Evolutionary conservation across 345 rosid species (phyloP), one percentile per base, ranked within the genome.

Genomic region (Hypericum androsaemum): DNA sequence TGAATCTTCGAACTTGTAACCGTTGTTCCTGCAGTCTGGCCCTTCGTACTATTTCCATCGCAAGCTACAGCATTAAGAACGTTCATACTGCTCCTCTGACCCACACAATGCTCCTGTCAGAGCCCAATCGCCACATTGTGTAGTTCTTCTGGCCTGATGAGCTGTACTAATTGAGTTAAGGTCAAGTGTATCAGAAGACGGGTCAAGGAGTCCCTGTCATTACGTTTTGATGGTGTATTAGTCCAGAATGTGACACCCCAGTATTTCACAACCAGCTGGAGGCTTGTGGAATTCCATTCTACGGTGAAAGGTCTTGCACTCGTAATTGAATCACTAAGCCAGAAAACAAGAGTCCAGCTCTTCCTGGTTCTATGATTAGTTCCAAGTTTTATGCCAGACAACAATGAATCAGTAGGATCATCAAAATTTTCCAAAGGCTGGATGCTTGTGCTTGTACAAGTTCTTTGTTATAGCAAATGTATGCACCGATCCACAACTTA

Each of bases 391-490:
- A 61, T 61, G 9, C 54, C 48, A 8, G 54, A 48, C 41, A 46
- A 14, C 46, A 53, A 37, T 0, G 65, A 43, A 10, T 61, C 59
- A 1, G 48, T 47, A 0, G 59, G 65, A 47, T 9, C 6, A 40
- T 61, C 59, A 47, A 53, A 61, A 28, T 59, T 61, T 47, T 53
- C n/a, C n/a, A n/a, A n/a, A n/a, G n/a, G n/a, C n/a, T n/a, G n/a
- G n/a, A n/a, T n/a, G n/a, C n/a, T n/a, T n/a, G n/a, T n/a, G n/a
- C n/a, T n/a, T n/a, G 41, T 54, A 8, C 81, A 92, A 95, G 74
- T 84, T 79, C 73, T 88, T 88, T 48, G 96, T 88, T 39, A 64
- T 88, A 67, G 89, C 88, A 7, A 90, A 87, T 57, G 95, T 66
- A 44, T 41, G 84, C 73, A 94, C 67, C 39, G 81, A 11, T 82